These are phyloP conservation scores for Schwanniomyces etchellsii DNA, from an alignment of 1,139 yeast genomes.

Conservation along the genomic window DNA sequence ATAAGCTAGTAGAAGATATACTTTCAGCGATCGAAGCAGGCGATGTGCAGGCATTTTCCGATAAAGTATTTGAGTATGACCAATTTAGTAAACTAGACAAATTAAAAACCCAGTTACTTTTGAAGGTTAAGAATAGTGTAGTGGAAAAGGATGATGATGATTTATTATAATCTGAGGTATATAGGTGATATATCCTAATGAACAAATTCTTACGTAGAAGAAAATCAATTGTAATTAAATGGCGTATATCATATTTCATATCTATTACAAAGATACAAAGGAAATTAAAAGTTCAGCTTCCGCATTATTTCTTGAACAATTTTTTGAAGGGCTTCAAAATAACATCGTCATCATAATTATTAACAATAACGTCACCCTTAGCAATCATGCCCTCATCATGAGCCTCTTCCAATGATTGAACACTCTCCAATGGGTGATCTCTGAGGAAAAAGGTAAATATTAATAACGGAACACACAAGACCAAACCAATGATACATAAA, in stretches of 20 bases:
- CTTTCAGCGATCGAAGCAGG: slow-evolving; percentile 73
- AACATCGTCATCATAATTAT: slow-evolving; percentile 31
- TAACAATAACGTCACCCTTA: slow-evolving; percentile 35
- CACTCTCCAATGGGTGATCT: slow-evolving; percentile 43
- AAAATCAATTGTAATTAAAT: neutral
- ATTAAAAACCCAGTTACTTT: slow-evolving; percentile 82
- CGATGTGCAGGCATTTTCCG: slow-evolving; percentile 71
- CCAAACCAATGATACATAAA: slow-evolving; percentile 52
- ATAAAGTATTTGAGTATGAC: slow-evolving; percentile 76
- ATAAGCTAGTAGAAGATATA: slow-evolving; percentile 56
- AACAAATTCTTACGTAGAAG: neutral
- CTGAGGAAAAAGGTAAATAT: slow-evolving; percentile 49
- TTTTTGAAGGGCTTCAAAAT: slow-evolving; percentile 4
- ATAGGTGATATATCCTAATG: neutral
- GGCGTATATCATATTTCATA: neutral
- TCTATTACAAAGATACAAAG: neutral
- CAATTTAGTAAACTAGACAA: slow-evolving; percentile 86
- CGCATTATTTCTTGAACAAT: slow-evolving; percentile 1
- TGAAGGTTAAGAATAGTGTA: slow-evolving; percentile 73
- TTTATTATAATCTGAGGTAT: slow-evolving; percentile 21
- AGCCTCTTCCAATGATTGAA: slow-evolving; percentile 25
- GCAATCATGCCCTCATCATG: slow-evolving; percentile 17
- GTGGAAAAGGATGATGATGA: slow-evolving; percentile 70
- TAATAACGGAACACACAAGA: slow-evolving; percentile 50
- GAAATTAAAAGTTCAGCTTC: neutral